Evolutionary conservation across 116 monocot genomes (phyloP), one percentile per base, ranked within the genome.

Genomic region (Dioscorea cayenensis): DNA sequence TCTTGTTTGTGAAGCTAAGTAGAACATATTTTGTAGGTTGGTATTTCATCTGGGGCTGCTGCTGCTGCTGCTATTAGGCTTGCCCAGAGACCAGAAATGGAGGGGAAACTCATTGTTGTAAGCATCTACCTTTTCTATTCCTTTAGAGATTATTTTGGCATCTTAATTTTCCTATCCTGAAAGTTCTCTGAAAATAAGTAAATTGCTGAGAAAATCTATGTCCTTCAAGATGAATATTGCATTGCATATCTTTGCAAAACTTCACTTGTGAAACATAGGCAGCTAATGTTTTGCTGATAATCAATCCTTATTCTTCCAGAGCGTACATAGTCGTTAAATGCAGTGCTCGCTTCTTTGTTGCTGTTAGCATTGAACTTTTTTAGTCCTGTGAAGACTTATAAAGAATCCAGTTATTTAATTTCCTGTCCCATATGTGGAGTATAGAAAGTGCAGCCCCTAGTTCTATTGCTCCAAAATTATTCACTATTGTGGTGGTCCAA

Each of bases 31-130:
- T 59, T 81, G 66, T 51, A 92, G 92, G 92, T 87, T 62, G 62
- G 62, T 8, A 91, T 91, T 74, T 91, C 91, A 81, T 87, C 91
- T 28, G 91, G 87, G 48, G 92, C 89, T 16, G 92, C 89, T 18
- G 92, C 89, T 10, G 92, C 82, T 20, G 92, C 92, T 73, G 92
- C 89, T 18, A 81, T 92, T 71, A 89, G 67, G 75, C 64, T 89
- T 72, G 92, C 92, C 21, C 32, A 84, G 74, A 88, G 86, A 64
- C 84, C 89, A 72, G 86, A 89, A 68, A 92, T 84, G 62, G 83
- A 83, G 51, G 83, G 85, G 51, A 88, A 84, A 63, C 85, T 89
- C 14, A 84, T 88, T 78, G 85, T 91, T 58, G 81, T 87, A 73
- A 82, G 81, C 68, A 51, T 51, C 21, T 52, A 36, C 11, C 28